Conservation (phyloP, 495 filamentous ascomycete genomes). For the Ascodesmis nigricans region DNA sequence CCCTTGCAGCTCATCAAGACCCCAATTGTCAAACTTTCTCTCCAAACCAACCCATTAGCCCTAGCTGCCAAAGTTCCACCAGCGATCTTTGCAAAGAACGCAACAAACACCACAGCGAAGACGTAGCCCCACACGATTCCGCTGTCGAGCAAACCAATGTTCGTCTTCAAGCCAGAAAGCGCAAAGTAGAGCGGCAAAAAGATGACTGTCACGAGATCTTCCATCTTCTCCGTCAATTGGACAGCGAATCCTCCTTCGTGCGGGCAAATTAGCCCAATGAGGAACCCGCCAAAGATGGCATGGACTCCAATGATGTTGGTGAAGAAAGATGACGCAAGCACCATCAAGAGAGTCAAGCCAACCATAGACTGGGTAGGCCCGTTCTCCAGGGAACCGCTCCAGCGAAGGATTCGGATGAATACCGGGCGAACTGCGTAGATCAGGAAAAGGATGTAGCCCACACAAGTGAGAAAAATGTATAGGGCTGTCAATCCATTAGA, state of each 20-base stretch:
- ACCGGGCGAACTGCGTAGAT: constrained; percentile 50
- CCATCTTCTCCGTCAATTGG: constrained; percentile 85
- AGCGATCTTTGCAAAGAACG: constrained; percentile 66
- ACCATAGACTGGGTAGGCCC: constrained; percentile 78
- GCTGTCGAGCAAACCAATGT: constrained; percentile 63
- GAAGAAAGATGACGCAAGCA: constrained; percentile 74
- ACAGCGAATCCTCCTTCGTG: constrained; percentile 90
- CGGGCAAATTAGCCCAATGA: constrained; percentile 78
- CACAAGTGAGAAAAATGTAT: constrained; percentile 56
- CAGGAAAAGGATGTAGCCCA: constrained; percentile 60
- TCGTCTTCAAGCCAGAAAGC: constrained; percentile 70
- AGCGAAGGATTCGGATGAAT: constrained; percentile 52
- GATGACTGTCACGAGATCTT: constrained; percentile 73
- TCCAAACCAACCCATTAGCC: constrained; percentile 62
- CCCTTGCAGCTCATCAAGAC: constrained; percentile 96
- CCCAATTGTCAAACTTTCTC: constrained; percentile 81
- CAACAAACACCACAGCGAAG: constrained; percentile 57
- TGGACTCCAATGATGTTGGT: constrained; percentile 85
- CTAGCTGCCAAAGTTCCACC: constrained; percentile 69
- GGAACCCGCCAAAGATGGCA: constrained; percentile 74
- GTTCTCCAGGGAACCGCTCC: constrained; percentile 62
- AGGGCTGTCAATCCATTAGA: constrained; percentile 64
- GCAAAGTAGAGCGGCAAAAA: constrained; percentile 93
- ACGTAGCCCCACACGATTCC: constrained; percentile 89
- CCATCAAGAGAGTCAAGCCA: constrained; percentile 56